These are phyloP conservation scores for Trebouxia sp. DNA, from an alignment of 139 green algal genomes.

Conservation along the genomic window DNA sequence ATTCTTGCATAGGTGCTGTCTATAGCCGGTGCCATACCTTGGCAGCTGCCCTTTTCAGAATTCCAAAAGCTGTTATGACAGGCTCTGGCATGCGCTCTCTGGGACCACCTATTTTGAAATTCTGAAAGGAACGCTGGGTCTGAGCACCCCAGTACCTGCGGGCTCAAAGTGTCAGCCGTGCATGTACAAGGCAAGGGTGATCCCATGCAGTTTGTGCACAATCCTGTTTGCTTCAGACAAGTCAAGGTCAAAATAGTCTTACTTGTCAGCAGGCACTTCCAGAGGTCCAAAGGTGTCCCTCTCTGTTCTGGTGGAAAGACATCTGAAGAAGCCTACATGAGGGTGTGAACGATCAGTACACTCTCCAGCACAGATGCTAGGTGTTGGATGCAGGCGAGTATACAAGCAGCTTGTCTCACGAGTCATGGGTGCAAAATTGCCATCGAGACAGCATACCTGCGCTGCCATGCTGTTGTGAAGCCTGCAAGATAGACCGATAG, in stretches of 20 bases:
- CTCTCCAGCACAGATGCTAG: too few relatives aligned
- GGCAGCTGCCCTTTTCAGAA: constrained; percentile 87
- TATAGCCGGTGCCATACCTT: constrained; percentile 57
- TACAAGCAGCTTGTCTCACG: too few relatives aligned
- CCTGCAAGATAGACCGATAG: neutral
- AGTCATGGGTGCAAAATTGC: too few relatives aligned
- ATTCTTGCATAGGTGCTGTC: too few relatives aligned
- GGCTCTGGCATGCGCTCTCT: constrained; percentile 91
- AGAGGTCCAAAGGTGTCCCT: constrained; percentile 87
- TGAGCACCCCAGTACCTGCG: constrained; percentile 96
- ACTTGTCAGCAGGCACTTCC: constrained; percentile 86
- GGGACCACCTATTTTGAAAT: constrained; percentile 97
- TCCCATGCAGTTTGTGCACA: neutral
- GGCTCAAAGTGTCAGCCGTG: neutral
- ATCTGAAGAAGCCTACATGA: neutral
- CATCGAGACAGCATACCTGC: neutral
- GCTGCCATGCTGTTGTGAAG: neutral
- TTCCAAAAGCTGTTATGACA: constrained; percentile 88
- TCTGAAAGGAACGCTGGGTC: constrained; percentile 91
- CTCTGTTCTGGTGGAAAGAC: constrained; percentile 56
- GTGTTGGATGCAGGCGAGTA: too few relatives aligned
- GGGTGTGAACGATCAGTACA: too few relatives aligned
- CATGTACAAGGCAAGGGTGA: neutral
- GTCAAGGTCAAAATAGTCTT: too few relatives aligned
- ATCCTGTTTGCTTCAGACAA: neutral